These are phyloP conservation scores for Epichloe gansuensis DNA, from an alignment of 2,329 filamentous ascomycete species.

Conservation along the genomic window DNA sequence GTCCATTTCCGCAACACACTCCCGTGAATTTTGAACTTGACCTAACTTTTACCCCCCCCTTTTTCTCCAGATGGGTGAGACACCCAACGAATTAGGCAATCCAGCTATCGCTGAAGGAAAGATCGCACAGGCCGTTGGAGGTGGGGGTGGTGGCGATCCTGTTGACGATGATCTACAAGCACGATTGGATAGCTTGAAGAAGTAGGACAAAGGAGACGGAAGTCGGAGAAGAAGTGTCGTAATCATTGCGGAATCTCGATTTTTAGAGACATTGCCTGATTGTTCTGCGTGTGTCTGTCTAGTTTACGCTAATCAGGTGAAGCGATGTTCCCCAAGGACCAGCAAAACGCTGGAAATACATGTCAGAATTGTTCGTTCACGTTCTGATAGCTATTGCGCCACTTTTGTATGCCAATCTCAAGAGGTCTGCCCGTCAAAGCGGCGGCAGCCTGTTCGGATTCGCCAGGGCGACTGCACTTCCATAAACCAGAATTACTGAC, in stretches of 20 bases:
- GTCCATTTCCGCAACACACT: not conserved
- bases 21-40: not conserved
- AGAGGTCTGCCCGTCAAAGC: no score
- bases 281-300: not conserved
- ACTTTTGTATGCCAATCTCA: not conserved
- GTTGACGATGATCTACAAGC: constrained; percentile 93
- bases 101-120: constrained; percentile 58
- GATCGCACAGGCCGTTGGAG: constrained; percentile 78
- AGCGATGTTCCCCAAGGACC: not conserved
- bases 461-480: no score
- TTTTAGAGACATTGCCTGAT: not conserved
- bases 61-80: constrained; percentile 68
- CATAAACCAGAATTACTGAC: no score
- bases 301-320: not conserved
- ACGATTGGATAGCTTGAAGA: constrained; percentile 72
- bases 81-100: constrained; percentile 71
- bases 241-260: not conserved
- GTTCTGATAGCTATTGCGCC: not conserved
- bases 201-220: constrained; percentile 19
- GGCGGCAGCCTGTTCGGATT: no score
- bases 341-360: not conserved
- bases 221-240: not conserved
- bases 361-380: not conserved
- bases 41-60: constrained; percentile 3
- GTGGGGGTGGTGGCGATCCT: constrained; percentile 36